These are phyloP conservation scores for Ascochyta clinopodiicola DNA, from an alignment of 2,329 filamentous ascomycete species.

Conservation along the genomic window DNA sequence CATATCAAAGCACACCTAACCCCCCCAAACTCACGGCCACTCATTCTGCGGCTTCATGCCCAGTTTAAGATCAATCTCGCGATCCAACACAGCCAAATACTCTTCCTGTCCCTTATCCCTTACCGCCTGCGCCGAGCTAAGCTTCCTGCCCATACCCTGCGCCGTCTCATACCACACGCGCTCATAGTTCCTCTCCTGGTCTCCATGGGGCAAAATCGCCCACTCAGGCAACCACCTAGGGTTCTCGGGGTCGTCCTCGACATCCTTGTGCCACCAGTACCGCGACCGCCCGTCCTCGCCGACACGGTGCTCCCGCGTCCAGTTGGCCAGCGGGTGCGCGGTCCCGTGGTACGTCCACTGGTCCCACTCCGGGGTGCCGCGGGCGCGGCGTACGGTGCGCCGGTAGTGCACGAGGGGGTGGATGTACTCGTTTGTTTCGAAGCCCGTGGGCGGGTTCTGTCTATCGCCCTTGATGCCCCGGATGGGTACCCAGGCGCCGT, in stretches of 20 bases:
- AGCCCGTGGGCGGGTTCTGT: background rate
- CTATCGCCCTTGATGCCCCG: background rate
- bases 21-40: constrained; percentile 14
- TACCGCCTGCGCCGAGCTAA: constrained; percentile 14
- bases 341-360: constrained; percentile 11
- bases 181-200: constrained; percentile 36
- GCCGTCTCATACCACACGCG: constrained; percentile 37
- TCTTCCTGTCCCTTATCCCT: constrained; percentile 22
- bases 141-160: constrained; percentile 27
- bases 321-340: constrained; percentile 26
- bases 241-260: constrained; percentile 14
- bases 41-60: constrained; percentile 22
- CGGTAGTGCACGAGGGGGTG: constrained; percentile 47
- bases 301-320: constrained; percentile 24
- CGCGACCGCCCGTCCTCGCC: constrained; percentile 24
- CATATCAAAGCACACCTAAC: too few relatives aligned
- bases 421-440: constrained; percentile 58
- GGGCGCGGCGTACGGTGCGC: too few relatives aligned
- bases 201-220: constrained; percentile 32
- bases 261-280: constrained; percentile 39
- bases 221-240: constrained; percentile 34
- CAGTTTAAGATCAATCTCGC: constrained; percentile 31
- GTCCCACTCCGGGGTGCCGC: constrained; percentile 21
- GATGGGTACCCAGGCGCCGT: constrained; percentile 19
- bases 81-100: constrained; percentile 35